Base-by-base conservation (phyloP, 2,329 filamentous ascomycete species). In the Scopulariopsis brevicaulis region DNA sequence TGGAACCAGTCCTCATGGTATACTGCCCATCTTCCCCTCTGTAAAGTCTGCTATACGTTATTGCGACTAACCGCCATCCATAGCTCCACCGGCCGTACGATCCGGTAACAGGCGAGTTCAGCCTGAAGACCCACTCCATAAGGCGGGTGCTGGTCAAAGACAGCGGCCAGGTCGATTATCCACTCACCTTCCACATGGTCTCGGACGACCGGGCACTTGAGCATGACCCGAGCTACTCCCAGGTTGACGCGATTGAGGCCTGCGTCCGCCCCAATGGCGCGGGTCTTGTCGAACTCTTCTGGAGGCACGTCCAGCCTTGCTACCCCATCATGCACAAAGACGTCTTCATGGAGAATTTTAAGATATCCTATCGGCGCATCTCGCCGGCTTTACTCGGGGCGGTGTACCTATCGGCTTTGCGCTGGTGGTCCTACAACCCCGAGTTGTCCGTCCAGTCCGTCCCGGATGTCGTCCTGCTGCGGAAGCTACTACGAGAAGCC, bases 111-210 rank as follows among this genome's bases (percentile, higher is more conserved):
- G 20, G 22, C 18, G 46, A 50, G 12, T 50, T 50, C 20, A 75
- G 76, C 48, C 70, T 87, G 56, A 75, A 87, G 59, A 79, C 82
- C 61, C 73, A 86, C 35, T 87, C 84, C 70, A 86, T 84, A 67
- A 69, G 76, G n/a, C 76, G 79, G 52, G 74, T 81, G 11, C 66
- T 81, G 4, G 75, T 79, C 65, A 81, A 81, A 65, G 76, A 76
- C 24, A n/a, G 46, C 12, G 46, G 46, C 46, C 20, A 22, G 20
- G 46, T 50, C 46, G 67, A 68, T 56, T 69, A 68, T 55, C 67
- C 67, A 24, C 59, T 69, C 46, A 68, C 65, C 5, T 69, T 69
- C 60, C 67, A 69, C n/a, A 62, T 69, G 60, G 67, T 65, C 51
- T 62, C 63, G n/a, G 67, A 70, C 56, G 62, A 65, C 28, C 67